Conservation (phyloP, 1,284 basidiomycete species). For the Ceratobasidium sp. region DNA sequence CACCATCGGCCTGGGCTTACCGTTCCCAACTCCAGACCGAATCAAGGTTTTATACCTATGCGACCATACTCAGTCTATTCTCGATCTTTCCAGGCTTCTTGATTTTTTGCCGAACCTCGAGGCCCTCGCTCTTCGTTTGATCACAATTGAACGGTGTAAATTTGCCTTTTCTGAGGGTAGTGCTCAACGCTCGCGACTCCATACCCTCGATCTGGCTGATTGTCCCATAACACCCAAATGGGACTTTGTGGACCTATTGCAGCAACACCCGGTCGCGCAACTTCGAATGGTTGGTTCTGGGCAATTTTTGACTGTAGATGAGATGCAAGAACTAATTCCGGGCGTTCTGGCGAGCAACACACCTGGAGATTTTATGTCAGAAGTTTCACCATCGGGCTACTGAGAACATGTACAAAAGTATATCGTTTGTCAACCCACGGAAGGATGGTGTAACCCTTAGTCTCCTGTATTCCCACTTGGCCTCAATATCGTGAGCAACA, state of each 20-base stretch:
- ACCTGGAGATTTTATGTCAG: no score
- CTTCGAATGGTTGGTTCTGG: neutral
- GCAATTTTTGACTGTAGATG: no score
- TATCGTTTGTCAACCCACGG: no score
- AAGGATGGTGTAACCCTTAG: constrained; percentile 50
- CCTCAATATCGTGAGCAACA: no score
- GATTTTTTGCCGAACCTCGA: neutral
- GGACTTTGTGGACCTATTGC: neutral
- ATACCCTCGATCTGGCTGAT: neutral
- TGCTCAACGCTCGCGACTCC: neutral
- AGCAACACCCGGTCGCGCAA: neutral
- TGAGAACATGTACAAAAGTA: no score
- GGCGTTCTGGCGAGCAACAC: no score
- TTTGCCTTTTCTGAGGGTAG: neutral
- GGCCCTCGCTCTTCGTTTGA: neutral
- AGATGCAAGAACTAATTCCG: no score
- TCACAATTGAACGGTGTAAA: neutral
- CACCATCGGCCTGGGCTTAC: neutral
- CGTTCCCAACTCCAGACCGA: neutral
- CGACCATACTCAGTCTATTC: no score
- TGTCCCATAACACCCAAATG: neutral
- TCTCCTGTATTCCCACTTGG: no score
- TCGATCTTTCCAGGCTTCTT: neutral
- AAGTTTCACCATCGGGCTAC: no score
- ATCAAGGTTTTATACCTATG: neutral